These are phyloP conservation scores for Candida ulmi DNA, from an alignment of 805 yeast genomes.

Conservation along the genomic window DNA sequence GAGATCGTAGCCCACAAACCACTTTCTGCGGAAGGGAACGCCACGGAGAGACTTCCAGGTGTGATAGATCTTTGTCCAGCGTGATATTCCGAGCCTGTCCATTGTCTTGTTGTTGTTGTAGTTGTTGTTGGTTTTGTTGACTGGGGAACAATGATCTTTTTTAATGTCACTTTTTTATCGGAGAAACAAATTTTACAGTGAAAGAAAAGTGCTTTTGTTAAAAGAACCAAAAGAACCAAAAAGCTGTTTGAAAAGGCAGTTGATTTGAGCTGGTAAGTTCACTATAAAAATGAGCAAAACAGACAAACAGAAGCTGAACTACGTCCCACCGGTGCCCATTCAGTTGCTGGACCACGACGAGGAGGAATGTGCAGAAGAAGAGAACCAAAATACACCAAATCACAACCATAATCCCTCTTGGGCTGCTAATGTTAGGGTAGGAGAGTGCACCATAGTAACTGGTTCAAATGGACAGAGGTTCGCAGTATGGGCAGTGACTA, in stretches of 20 bases:
- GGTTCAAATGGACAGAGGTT: slow-evolving; percentile 34
- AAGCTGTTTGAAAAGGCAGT: no score
- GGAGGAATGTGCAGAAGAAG: slow-evolving; percentile 11
- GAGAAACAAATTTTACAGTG: no score
- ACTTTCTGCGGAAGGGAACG: slow-evolving; percentile 64
- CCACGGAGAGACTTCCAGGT: slow-evolving; percentile 55
- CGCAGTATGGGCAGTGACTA: slow-evolving; percentile 35
- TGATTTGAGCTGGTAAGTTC: background rate
- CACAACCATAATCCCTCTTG: slow-evolving; percentile 19
- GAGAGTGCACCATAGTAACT: slow-evolving; percentile 32
- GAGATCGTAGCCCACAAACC: slow-evolving; percentile 67
- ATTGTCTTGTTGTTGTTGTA: slow-evolving; percentile 20
- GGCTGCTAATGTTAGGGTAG: slow-evolving; percentile 34
- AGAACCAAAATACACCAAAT: background rate
- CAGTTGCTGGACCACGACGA: slow-evolving; percentile 28
- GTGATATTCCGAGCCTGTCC: slow-evolving; percentile 38
- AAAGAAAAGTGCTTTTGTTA: no score
- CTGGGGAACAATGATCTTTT: no score
- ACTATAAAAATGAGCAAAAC: slow-evolving; percentile 1
- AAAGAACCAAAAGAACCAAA: no score
- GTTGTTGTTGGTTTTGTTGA: background rate
- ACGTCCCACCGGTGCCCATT: slow-evolving; percentile 37
- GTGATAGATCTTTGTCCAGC: slow-evolving; percentile 42
- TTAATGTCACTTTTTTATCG: no score
- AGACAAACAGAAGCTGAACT: slow-evolving; percentile 7